Evolutionary conservation across 108 stramenopile species (phyloP).

Genomic region (Discostella stelligeroides): DNA sequence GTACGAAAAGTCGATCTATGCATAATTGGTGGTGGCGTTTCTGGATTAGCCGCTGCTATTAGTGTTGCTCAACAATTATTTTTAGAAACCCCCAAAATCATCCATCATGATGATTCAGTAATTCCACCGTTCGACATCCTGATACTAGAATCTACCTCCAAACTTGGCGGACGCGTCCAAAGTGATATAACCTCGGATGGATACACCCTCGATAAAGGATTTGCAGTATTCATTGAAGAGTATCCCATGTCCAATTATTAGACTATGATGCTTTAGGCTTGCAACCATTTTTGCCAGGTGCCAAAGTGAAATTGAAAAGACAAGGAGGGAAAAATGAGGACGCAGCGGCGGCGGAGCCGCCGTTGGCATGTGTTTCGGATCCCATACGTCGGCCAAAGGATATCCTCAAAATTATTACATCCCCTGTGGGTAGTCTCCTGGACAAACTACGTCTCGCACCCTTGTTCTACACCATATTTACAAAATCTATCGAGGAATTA

Average conservation of each 20-base stretch:
- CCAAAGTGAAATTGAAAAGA: slow-evolving; percentile 61
- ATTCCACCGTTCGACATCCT: slow-evolving; percentile 24
- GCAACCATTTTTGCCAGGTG: slow-evolving; percentile 74
- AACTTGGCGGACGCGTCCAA: slow-evolving; percentile 77
- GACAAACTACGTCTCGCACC: slow-evolving; percentile 76
- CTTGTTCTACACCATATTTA: slow-evolving; percentile 60
- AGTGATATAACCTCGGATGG: slow-evolving; percentile 75
- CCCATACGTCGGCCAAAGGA: slow-evolving; percentile 71
- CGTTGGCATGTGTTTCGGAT: slow-evolving; percentile 70
- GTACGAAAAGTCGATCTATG: slow-evolving; percentile 47
- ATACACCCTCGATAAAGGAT: slow-evolving; percentile 81
- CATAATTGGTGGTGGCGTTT: slow-evolving; percentile 79
- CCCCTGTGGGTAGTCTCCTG: slow-evolving; percentile 66
- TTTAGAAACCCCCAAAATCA: slow-evolving; percentile 8
- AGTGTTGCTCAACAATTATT: slow-evolving; percentile 56
- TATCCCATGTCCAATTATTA: slow-evolving; percentile 73
- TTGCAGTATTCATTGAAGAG: slow-evolving; percentile 89
- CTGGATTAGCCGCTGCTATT: slow-evolving; percentile 75
- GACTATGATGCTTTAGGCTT: slow-evolving; percentile 72
- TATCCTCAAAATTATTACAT: slow-evolving; percentile 50
- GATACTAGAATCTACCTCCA: slow-evolving; percentile 61
- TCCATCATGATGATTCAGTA: slow-evolving; percentile 2
- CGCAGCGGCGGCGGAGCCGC: background rate
- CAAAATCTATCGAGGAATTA: slow-evolving; percentile 62
- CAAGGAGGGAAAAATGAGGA: background rate